A percentile compares a stretch with the other conserved stretches of the same genome.
Evolutionary conservation across 768 basidiomycete species (phyloP).

Genomic region (Butyriboletus loyo): DNA sequence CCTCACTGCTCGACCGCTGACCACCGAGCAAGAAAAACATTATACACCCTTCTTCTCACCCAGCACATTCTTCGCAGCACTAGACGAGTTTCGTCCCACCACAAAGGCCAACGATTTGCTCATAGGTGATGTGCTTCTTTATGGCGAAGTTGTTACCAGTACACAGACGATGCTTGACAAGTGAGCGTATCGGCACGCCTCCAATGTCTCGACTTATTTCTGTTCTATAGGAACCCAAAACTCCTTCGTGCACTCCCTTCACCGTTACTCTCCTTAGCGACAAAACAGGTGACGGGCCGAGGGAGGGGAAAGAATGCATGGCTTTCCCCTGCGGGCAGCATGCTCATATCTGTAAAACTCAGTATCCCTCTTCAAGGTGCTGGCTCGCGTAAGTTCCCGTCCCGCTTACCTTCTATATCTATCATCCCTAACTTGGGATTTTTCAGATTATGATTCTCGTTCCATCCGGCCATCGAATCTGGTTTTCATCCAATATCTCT

Average conservation of each 20-base stretch:
- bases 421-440: background rate
- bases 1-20: slow-evolving; percentile 49
- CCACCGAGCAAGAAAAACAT: slow-evolving; percentile 33
- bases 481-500: slow-evolving; percentile 93
- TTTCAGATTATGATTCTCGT: slow-evolving; percentile 1
- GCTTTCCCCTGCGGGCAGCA: slow-evolving; percentile 89
- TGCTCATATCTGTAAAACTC: slow-evolving; percentile 53
- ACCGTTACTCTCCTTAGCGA: slow-evolving; percentile 80
- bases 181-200: slow-evolving; percentile 42
- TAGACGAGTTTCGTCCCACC: slow-evolving; percentile 33
- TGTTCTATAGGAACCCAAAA: slow-evolving; percentile 60
- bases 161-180: slow-evolving; percentile 94
- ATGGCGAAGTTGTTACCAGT: slow-evolving; percentile 87
- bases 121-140: slow-evolving; percentile 76
- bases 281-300: slow-evolving; percentile 82
- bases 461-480: slow-evolving; percentile 48
- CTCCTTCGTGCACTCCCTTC: slow-evolving; percentile 67
- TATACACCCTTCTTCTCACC: slow-evolving; percentile 74
- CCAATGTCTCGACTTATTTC: background rate
- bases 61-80: slow-evolving; percentile 51
- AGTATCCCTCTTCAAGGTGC: slow-evolving; percentile 17
- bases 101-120: slow-evolving; percentile 40
- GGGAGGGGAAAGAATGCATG: slow-evolving; percentile 88
- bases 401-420: background rate
- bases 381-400: slow-evolving; percentile 3